Conservation (phyloP, 2,329 filamentous ascomycete genomes). For the Emydomyces testavorans region DNA sequence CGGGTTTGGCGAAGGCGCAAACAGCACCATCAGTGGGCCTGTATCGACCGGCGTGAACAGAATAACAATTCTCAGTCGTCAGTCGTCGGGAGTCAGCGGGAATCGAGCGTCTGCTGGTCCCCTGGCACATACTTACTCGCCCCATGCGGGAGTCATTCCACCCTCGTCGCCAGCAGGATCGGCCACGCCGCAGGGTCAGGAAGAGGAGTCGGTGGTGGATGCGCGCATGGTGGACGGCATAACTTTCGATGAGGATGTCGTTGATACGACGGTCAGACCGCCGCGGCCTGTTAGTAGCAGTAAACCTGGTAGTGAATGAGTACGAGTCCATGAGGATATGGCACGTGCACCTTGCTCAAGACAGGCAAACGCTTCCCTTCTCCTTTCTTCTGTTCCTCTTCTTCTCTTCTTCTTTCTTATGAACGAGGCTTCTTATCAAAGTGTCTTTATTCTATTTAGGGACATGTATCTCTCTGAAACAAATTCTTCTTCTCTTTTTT, state of each 20-base stretch:
- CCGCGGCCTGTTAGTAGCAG: conserved; percentile 38
- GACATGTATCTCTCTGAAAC: no score
- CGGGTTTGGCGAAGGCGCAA: conserved; percentile 84
- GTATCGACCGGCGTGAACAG: conserved; percentile 47
- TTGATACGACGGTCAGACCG: conserved; percentile 54
- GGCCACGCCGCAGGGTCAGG: conserved; percentile 22
- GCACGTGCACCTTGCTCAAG: no score
- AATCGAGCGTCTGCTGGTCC: conserved; percentile 24
- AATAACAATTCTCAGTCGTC: conserved; percentile 20
- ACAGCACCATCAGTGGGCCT: conserved; percentile 70
- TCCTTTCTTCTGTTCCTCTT: not conserved
- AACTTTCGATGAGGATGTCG: conserved; percentile 49
- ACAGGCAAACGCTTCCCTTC: no score
- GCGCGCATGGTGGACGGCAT: conserved; percentile 34
- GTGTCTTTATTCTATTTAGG: no score
- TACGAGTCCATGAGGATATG: no score
- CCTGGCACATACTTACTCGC: conserved; percentile 14
- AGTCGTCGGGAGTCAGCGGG: conserved; percentile 27
- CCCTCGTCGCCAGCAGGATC: conserved; percentile 27
- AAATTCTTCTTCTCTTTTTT: no score
- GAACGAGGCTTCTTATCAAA: no score
- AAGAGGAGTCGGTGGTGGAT: conserved; percentile 23
- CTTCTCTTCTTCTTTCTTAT: no score
- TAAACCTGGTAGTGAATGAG: not conserved
- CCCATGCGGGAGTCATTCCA: conserved; percentile 26